Evolutionary conservation across 1,284 basidiomycete species (phyloP).

Genomic region (Apiotrichum gamsii): DNA sequence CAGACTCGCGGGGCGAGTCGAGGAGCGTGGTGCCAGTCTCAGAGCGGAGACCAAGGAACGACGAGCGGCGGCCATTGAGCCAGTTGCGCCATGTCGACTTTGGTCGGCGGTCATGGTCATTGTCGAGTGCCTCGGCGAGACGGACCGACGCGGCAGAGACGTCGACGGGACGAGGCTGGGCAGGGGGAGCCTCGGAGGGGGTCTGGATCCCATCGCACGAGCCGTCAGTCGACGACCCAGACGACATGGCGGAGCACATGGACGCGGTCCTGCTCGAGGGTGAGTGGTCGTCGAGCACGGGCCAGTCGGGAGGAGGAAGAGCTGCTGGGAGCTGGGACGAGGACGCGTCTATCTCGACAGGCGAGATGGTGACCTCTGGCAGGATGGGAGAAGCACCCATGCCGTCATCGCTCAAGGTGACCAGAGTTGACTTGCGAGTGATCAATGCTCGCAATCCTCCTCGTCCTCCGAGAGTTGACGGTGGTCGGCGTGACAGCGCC

Average conservation of each 20-base stretch:
- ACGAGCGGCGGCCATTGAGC: conserved; percentile 10
- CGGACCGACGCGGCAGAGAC: conserved; percentile 13
- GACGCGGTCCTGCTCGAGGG: too few species aligned
- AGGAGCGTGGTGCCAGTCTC: conserved; percentile 6
- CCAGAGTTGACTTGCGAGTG: conserved; percentile 5
- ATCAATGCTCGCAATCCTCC: conserved; percentile 6
- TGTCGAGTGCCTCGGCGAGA: conserved; percentile 6
- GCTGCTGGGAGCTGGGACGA: too few species aligned
- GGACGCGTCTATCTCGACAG: too few species aligned
- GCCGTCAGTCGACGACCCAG: conserved; percentile 23
- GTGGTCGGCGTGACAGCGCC: not conserved
- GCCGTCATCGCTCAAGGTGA: too few species aligned
- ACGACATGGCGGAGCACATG: conserved; percentile 22
- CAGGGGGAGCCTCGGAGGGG: conserved; percentile 18
- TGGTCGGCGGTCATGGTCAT: conserved; percentile 2
- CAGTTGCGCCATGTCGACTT: conserved; percentile 17
- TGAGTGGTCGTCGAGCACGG: too few species aligned
- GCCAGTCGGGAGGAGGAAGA: too few species aligned
- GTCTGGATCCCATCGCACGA: conserved; percentile 34
- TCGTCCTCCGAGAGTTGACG: not conserved
- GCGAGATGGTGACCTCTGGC: too few species aligned
- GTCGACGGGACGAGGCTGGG: conserved; percentile 13
- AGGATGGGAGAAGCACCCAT: too few species aligned
- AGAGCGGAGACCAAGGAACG: conserved; percentile 12
- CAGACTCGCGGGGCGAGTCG: conserved; percentile 10